Evolutionary conservation across 2,329 filamentous ascomycete genomes (phyloP), one percentile per base, ranked within the genome.

Genomic region (Alternaria burnsii): DNA sequence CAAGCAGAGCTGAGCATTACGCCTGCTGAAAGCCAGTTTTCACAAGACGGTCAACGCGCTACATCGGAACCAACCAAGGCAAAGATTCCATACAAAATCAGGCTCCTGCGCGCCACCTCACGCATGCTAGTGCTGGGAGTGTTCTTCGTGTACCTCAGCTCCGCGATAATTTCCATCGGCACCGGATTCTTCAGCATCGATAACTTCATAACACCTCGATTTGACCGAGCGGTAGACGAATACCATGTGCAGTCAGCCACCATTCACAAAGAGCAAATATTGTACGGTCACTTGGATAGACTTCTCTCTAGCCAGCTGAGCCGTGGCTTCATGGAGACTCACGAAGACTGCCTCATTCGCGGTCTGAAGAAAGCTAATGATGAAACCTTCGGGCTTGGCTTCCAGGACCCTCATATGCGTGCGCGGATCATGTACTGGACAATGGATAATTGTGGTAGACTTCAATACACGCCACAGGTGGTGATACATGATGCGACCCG

Each of bases 291-390:
- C 12, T 38, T 71, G 5, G 63, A 64, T 3, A 22, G 18, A 5
- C 40, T 74, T 1, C 47, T 63, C 3, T 26, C 47, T 10, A 46
- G 28, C 6, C 51, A 46, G 22, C 58, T 74, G 9, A 38, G 46
- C 5, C 57, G 57, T 40, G 26, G 42, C 10, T 59, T 60, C 40
- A 63, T 67, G 48, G 74, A 76, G 43, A 68, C 54, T 2, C 62
- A 76, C 30, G 58, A 68, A 12, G 52, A 72, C 9, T 76, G 74
- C 41, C 69, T 76, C 12, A 62, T 53, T 9, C 72, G 72, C 10
- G 72, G 68, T 10, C 60, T 71, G 7, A 38, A 46, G 3, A 14
- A 41, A 4, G 69, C 63, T 3, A 34, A 73, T n/a, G 12, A 44
- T 1, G 44, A 65, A 4, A 63, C 68, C 14, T 32, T 50, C 34